Evolutionary conservation across 2,329 filamentous ascomycete species (phyloP).

Genomic region (Talaromyces albobiverticillius): DNA sequence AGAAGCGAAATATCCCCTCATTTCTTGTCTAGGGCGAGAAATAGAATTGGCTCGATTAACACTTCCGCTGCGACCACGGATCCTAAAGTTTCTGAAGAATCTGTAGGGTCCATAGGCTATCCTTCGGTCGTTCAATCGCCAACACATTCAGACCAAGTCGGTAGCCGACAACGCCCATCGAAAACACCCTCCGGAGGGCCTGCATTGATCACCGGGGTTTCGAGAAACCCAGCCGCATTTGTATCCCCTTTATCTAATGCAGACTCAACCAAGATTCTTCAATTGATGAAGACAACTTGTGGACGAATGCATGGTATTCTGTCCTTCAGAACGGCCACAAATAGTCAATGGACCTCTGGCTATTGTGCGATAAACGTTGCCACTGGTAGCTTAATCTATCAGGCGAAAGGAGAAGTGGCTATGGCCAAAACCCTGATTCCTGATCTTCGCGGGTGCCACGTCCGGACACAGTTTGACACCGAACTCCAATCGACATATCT

Average conservation of each 20-base stretch:
- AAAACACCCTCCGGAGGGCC: slow-evolving; percentile 28
- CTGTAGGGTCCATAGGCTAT: slow-evolving; percentile 44
- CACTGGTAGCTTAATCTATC: slow-evolving; percentile 49
- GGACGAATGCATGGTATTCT: slow-evolving; percentile 53
- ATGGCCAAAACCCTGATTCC: slow-evolving; percentile 48
- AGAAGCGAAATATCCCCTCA: slow-evolving; percentile 35
- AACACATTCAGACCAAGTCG: slow-evolving; percentile 30
- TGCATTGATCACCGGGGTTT: slow-evolving; percentile 23
- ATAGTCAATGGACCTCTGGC: slow-evolving; percentile 47
- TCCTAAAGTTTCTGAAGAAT: slow-evolving; percentile 37
- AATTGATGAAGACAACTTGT: slow-evolving; percentile 52
- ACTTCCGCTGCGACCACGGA: slow-evolving; percentile 28
- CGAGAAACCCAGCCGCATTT: slow-evolving; percentile 26
- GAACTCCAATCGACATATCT: slow-evolving; percentile 46
- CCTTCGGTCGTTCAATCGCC: slow-evolving; percentile 46
- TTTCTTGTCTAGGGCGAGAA: slow-evolving; percentile 31
- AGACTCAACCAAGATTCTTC: slow-evolving; percentile 48
- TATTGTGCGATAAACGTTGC: slow-evolving; percentile 53
- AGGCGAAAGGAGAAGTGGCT: slow-evolving; percentile 49
- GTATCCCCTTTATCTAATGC: slow-evolving; percentile 40
- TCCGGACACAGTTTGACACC: slow-evolving; percentile 47
- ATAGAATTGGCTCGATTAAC: slow-evolving; percentile 40
- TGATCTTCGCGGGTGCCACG: slow-evolving; percentile 49
- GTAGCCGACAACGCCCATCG: slow-evolving; percentile 32
- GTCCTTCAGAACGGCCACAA: slow-evolving; percentile 46